These are phyloP conservation scores for Penicillium roqueforti DNA, from an alignment of 495 filamentous ascomycete species.

Conservation along the genomic window DNA sequence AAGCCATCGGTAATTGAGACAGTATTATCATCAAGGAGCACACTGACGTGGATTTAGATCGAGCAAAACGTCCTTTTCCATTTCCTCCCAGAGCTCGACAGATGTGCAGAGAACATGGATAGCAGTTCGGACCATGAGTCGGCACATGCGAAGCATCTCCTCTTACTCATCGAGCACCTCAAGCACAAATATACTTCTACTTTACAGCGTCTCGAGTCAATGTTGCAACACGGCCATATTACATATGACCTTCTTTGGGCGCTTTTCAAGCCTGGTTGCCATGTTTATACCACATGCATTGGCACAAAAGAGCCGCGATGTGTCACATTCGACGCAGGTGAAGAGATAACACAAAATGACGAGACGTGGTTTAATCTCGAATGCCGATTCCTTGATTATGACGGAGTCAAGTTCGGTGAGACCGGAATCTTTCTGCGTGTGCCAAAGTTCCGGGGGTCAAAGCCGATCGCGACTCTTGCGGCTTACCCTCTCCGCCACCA, in stretches of 20 bases:
- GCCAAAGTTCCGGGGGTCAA: slow-evolving; percentile 28
- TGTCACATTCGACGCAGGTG: slow-evolving; percentile 68
- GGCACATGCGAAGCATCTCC: slow-evolving; percentile 26
- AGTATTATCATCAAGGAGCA: slow-evolving; percentile 7
- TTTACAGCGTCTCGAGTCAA: slow-evolving; percentile 31
- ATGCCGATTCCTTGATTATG: slow-evolving; percentile 33
- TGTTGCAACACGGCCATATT: slow-evolving; percentile 35
- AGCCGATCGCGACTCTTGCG: slow-evolving; percentile 24
- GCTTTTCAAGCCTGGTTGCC: slow-evolving; percentile 25
- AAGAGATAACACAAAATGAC: slow-evolving; percentile 23
- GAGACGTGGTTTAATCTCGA: slow-evolving; percentile 32
- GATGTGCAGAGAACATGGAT: slow-evolving; percentile 7
- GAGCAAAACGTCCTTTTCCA: slow-evolving; percentile 32
- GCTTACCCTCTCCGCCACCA: slow-evolving; percentile 29
- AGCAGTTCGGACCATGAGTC: slow-evolving; percentile 7
- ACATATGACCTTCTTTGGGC: slow-evolving; percentile 31
- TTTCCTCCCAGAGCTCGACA: slow-evolving; percentile 31
- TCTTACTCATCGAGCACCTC: slow-evolving; percentile 39
- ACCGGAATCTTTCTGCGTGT: slow-evolving; percentile 20
- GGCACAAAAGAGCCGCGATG: slow-evolving; percentile 39
- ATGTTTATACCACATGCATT: slow-evolving; percentile 31
- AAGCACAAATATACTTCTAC: slow-evolving; percentile 31
- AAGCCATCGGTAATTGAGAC: slow-evolving; percentile 21
- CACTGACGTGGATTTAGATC: slow-evolving; percentile 23
- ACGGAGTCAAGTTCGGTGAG: slow-evolving; percentile 24